A percentile compares a stretch with the other conserved stretches of the same genome.
These are phyloP conservation scores for Diospyros kaki DNA, from an alignment of 148 eudicot genomes.

Conservation along the genomic window DNA sequence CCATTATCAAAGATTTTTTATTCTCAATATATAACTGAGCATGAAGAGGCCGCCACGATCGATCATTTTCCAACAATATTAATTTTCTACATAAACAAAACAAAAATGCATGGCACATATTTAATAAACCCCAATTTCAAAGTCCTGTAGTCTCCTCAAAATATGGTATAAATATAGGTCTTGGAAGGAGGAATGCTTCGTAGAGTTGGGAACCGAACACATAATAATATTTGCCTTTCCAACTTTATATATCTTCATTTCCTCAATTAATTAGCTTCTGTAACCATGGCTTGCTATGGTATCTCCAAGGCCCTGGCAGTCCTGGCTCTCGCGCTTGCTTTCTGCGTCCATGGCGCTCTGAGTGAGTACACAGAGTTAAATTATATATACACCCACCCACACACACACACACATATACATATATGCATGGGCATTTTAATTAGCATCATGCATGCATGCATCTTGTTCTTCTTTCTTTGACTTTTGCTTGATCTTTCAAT, in stretches of 20 bases:
- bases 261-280: background rate
- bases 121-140: background rate
- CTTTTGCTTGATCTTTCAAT: background rate
- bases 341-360: slow-evolving; percentile 13
- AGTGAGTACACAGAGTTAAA: background rate
- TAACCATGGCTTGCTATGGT: slow-evolving; percentile 14
- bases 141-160: background rate
- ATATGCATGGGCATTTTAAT: background rate
- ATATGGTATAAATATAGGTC: no score
- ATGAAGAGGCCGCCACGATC: no score
- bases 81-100: no score
- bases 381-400: background rate
- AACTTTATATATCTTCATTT: background rate
- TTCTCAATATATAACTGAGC: no score
- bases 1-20: no score
- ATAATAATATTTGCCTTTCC: background rate
- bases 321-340: slow-evolving; percentile 18
- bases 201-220: no score
- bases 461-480: background rate
- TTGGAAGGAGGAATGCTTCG: no score
- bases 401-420: background rate
- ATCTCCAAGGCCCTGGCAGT: slow-evolving; percentile 16
- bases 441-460: background rate
- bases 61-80: no score
- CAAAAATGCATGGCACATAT: no score